Evolutionary conservation across 352 stramenopile genomes (phyloP), one percentile per base, ranked within the genome.

Genomic region (Sclerospora graminicola): DNA sequence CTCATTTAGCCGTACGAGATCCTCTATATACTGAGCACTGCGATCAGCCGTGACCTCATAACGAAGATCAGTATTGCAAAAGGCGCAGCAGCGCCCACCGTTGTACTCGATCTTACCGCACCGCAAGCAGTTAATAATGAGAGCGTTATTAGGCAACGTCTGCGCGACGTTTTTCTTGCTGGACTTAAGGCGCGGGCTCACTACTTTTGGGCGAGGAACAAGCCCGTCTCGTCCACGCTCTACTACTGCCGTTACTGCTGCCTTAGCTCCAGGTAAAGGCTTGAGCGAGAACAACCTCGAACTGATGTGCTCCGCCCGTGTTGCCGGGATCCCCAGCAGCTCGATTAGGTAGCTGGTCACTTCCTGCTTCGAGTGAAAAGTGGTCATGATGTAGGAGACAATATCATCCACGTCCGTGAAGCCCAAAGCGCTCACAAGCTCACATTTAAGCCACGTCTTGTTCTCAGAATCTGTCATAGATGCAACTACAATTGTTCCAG

Each of bases 361-460:
- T 39, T 85, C 71, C 14, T 65, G 41, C 29, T 67, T 65, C 14
- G 63, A 62, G 33, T 51, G 23, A 48, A 88, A 82, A 7, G 48
- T 62, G 34, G 31, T 67, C 29, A 60, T 52, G 19, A 85, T 52
- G 45, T 88, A 83, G 10, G 23, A 38, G 8, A 69, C 61, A 43
- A 88, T 88, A 43, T 88, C 76, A 23, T 80, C 66, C 28, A 88
- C 76, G 39, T 88, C 72, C 5, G 53, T 42, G 54, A 88, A 88
- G 39, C 76, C 76, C 42, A 88, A 56, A 18, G 71, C 69, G 45
- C 45, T 64, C 62, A 58, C 51, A 24, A 84, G 60, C 64, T 87
- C 75, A 11, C 32, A 16, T 48, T 72, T 77, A 30, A 87, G 67
- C 72, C 67, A 84, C 31, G 48, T 21, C 18, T 43, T 63, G n/a